phyloP scores from a whole-genome alignment of 371 early-diverging fungal genomes.

The Encephalitozoon hellem region DNA sequence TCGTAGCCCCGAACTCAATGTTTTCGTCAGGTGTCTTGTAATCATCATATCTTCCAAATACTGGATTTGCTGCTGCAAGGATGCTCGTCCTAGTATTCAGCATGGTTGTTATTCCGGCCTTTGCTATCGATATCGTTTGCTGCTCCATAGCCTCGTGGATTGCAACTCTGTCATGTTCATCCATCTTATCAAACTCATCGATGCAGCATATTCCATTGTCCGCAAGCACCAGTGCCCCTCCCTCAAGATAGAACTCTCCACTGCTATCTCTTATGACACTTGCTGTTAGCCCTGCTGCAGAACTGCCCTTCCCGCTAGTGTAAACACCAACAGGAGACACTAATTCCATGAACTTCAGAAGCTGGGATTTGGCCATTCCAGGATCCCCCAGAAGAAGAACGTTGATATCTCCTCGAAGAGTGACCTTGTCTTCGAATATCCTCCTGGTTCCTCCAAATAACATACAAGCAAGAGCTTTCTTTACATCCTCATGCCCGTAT shows the following conservation, averaged over 20 bases:
- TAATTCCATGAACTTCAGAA: constrained; percentile 90
- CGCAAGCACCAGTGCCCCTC: constrained; percentile 98
- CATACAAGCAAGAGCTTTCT: constrained; percentile 86
- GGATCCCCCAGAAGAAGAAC: constrained; percentile 96
- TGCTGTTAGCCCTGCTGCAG: constrained; percentile 78
- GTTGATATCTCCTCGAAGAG: constrained; percentile 92
- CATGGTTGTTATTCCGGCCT: constrained; percentile 98
- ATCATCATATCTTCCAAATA: constrained; percentile 97
- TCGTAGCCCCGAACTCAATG: constrained; percentile 97
- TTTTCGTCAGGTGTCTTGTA: constrained; percentile 71
- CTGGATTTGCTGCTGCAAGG: constrained; percentile 99
- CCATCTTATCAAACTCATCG: constrained; percentile 99
- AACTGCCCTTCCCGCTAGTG: constrained; percentile 75
- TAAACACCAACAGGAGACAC: constrained; percentile 85
- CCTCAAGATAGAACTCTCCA: constrained; percentile 94
- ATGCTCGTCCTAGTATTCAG: constrained; percentile 93
- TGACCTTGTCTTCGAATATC: constrained; percentile 83
- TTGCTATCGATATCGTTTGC: constrained; percentile 98
- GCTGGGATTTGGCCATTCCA: constrained; percentile 94
- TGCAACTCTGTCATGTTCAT: constrained; percentile 94
- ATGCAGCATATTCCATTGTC: constrained; percentile 98
- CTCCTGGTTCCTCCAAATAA: constrained; percentile 93
- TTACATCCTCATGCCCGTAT: constrained; percentile 70
- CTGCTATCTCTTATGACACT: constrained; percentile 67
- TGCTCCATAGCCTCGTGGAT: constrained; percentile 99